Base-by-base conservation (phyloP, 2,329 filamentous ascomycete genomes). In the Hawksworthiomyces lignivorus region DNA sequence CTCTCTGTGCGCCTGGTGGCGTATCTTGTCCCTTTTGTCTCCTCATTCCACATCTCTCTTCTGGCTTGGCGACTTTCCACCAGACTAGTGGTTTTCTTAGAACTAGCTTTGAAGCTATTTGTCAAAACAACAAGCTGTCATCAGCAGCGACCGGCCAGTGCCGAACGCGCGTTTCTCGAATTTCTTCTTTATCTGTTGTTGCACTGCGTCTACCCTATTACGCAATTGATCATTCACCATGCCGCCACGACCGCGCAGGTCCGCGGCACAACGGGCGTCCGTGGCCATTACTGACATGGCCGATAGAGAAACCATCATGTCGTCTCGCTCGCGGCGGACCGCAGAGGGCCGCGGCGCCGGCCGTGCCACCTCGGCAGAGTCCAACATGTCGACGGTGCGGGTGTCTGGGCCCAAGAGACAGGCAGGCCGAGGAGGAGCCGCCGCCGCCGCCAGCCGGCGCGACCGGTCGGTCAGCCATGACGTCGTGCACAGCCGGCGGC, bases 291-390 rank as follows among this genome's bases (percentile, higher is more conserved):
- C 67, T 69, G 64, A 70, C 64, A 63, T 71, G 58, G 67, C 65
- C 54, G 68, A 72, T 48, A 70, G 65, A 62, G 68, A 72, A 51
- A 59, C 61, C 28, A 54, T 55, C 56, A 75, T 75, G 70, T 70
- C 72, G 37, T 60, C 63, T 45, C 58, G 62, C 47, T 67, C 71
- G 42, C 67, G 73, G 54, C 66, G 73, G 51, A 68, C 69, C 43
- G 69, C 52, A 65, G 70, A 63, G 55, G 62, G 58, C 50, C 26
- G 44, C 18, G 14, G 35, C 7, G 11, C 17, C 47, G 65, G 63
- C 15, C 65, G 63, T 9, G 73, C 68, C 19, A 64, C 68, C 28
- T 43, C 51, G 27, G 54, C 58, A 45, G 62, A 62, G 51, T 62
- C 62, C 29, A 45, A 47, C 39, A 18, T 31, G 7, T 48, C 47